Base-by-base conservation (phyloP, 441 rosid genomes). In the Pelargonium australe region DNA sequence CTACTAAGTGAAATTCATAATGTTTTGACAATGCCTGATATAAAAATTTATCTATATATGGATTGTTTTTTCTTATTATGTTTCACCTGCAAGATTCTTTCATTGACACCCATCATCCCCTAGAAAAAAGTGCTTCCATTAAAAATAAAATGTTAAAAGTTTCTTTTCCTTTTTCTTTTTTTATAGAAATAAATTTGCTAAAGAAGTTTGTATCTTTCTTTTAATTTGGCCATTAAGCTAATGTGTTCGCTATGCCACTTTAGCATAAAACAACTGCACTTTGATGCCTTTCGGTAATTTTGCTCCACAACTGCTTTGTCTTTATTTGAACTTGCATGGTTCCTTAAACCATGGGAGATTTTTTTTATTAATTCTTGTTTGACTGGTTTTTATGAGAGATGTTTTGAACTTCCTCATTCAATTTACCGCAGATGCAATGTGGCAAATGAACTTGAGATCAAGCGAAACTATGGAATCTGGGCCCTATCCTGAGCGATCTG, bases 401-500 rank as follows among this genome's bases (percentile, higher is more conserved):
- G 40, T 66, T 43, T 43, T 43, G 11, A 77, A 53, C 58, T 70
- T 67, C 13, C 62, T 73, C 28, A 1, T 55, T 64, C 68, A 51
- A 68, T 71, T 66, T 71, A 23, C 75, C 75, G 77, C 88, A 95
- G 99, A 87, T 79, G 89, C 88, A 65, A 83, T 89, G 92, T 95
- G 97, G 98, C 95, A 80, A 78, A 85, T 92, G 85, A 86, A 76
- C 86, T 80, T 90, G 81, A 84, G 90, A 68, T 68, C 88, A n/a
- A 82, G 80, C 65, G 99, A 89, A 84, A 67, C 84, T 7, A 80
- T 87, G 87, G 98, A 95, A 77, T 43, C 89, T 45, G 88, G 89
- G 66, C 79, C 91, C 12, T 90, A 89, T 71, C 97, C 99, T 34
- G 92, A 92, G 78, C 89, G 92, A 62, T 91, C 89, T 47, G 97